These are phyloP conservation scores for Saitozyma podzolica DNA, from an alignment of 768 basidiomycete species.

Conservation along the genomic window DNA sequence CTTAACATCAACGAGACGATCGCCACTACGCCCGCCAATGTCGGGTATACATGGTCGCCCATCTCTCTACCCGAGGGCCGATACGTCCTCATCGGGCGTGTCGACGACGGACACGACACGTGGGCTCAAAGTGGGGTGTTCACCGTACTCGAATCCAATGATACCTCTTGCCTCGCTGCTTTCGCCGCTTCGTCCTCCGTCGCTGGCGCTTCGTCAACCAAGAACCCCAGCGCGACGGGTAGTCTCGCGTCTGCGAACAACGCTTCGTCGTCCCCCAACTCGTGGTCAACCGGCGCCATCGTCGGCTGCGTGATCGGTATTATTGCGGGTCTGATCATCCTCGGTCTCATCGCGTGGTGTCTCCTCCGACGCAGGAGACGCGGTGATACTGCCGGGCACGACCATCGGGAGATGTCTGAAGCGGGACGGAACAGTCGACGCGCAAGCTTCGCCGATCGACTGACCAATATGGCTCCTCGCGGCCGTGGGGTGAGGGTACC, in stretches of 20 bases:
- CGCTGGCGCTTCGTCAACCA: neutral
- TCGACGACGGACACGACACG: conserved; percentile 9
- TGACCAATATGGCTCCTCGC: neutral
- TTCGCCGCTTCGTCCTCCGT: conserved; percentile 9
- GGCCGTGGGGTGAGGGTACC: neutral
- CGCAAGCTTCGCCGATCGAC: neutral
- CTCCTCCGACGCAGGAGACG: conserved; percentile 7
- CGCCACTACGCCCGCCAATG: conserved; percentile 20
- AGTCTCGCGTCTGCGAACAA: neutral
- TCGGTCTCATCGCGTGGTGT: conserved; percentile 7
- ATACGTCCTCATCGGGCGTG: conserved; percentile 23
- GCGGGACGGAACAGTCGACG: neutral
- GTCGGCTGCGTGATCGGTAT: conserved; percentile 14
- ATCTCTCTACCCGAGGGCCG: conserved; percentile 25
- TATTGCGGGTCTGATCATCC: conserved; percentile 8
- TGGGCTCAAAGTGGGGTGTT: conserved; percentile 14
- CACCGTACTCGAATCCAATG: conserved; percentile 18
- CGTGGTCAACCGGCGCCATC: conserved; percentile 7
- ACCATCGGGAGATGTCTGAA: conserved; percentile 7
- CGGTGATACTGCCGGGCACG: neutral
- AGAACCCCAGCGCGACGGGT: conserved; percentile 8
- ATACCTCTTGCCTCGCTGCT: conserved; percentile 26
- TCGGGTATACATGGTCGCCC: conserved; percentile 16
- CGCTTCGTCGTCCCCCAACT: neutral
- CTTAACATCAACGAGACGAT: conserved; percentile 24